Evolutionary conservation across 208 protist species (phyloP), one percentile per base, ranked within the genome.

Genomic region (Crithidia brevicula): DNA sequence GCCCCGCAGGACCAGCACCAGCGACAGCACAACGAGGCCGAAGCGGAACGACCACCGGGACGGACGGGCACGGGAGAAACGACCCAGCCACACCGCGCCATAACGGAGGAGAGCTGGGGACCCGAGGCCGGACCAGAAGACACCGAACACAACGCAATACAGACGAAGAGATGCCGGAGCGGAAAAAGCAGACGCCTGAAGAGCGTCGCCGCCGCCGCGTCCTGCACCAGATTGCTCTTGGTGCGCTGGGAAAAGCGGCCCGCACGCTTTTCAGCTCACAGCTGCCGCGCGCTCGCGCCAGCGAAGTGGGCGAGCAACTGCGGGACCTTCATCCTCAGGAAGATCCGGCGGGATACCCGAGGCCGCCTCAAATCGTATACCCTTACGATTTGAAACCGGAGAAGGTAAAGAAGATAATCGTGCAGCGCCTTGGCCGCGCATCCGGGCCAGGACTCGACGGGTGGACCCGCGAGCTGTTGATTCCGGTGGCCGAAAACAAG

Each of bases 381-480:
- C 49, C 23, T 0, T 16, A 43, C 47, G 20, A n/a, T 20, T 9
- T 75, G 4, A 52, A 69, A 3, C 13, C 61, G 31, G 49, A 68
- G 25, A 51, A 53, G 38, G 70, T 65, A 16, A 0, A 20, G 0
- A 18, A 31, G 3, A 25, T 60, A 16, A 45, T 78, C 13, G n/a
- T 30, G 47, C 31, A 56, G 13, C 9, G 43, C 4, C 66, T 78
- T 10, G 36, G 53, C 31, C 64, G 72, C 10, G 64, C 33, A 5
- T n/a, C 63, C 38, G 64, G 65, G 11, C 72, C 72, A 5, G 65
- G 56, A 0, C 42, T 78, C 0, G 73, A 79, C 54, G 65, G 73
- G 0, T 79, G 73, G 73, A 79, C 73, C 0, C 64, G 73, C 0
- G 73, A 79, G 43, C 47, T 74, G n/a, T 49, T 79, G 4, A n/a